Evolutionary conservation across 768 basidiomycete species (phyloP).

Genomic region (Filobasidium floriforme): DNA sequence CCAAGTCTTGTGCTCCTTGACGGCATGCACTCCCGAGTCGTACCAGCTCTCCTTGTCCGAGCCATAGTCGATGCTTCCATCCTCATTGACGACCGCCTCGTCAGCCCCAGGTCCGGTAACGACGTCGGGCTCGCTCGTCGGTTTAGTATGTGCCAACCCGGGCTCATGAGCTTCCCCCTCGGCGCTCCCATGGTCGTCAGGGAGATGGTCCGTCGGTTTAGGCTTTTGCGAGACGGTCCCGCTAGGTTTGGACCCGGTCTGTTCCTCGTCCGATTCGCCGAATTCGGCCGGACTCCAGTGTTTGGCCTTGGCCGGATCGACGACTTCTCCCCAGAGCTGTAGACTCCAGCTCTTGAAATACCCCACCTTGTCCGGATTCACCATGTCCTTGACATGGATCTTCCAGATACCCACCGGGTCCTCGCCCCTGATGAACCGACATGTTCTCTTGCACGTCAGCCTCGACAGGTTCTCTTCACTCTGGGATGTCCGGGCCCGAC

Average conservation of each 20-base stretch:
- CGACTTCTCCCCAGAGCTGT: slow-evolving; percentile 79
- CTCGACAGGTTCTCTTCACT: neutral
- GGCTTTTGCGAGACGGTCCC: slow-evolving; percentile 56
- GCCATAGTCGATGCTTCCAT: slow-evolving; percentile 28
- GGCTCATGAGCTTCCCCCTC: slow-evolving; percentile 74
- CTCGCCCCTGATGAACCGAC: slow-evolving; percentile 70
- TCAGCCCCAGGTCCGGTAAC: slow-evolving; percentile 8
- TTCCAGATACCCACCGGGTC: slow-evolving; percentile 85
- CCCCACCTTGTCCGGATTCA: slow-evolving; percentile 54
- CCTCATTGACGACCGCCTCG: slow-evolving; percentile 31
- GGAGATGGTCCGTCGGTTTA: slow-evolving; percentile 81
- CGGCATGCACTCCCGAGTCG: slow-evolving; percentile 34
- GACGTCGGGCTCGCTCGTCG: slow-evolving; percentile 18
- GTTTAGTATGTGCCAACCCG: slow-evolving; percentile 34
- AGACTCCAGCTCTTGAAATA: slow-evolving; percentile 84
- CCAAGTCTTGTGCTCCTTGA: slow-evolving; percentile 58
- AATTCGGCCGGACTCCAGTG: slow-evolving; percentile 49
- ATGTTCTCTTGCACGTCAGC: slow-evolving; percentile 17
- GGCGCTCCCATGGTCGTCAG: slow-evolving; percentile 72
- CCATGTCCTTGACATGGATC: slow-evolving; percentile 73
- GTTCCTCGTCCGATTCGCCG: slow-evolving; percentile 45
- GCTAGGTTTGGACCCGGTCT: slow-evolving; percentile 37
- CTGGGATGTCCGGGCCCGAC: neutral
- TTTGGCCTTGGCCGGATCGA: slow-evolving; percentile 62
- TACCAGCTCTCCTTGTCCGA: slow-evolving; percentile 37